Base-by-base conservation (phyloP, 306 rosid genomes). In the Quillaja saponaria region DNA sequence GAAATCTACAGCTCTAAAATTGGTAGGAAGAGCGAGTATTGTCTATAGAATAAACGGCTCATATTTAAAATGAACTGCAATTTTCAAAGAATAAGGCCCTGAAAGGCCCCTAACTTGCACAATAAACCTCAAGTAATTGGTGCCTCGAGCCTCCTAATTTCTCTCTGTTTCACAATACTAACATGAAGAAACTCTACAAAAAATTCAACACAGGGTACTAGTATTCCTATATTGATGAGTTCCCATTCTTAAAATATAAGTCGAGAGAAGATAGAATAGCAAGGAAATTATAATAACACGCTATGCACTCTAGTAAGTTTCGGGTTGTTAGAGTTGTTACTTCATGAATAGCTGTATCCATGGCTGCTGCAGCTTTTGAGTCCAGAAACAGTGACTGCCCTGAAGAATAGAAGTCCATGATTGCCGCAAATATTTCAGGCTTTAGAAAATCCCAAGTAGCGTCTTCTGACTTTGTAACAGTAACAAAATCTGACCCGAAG, bases 361-460 rank as follows among this genome's bases (percentile, higher is more conserved):
- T 86, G 25, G 96, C 81, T 4, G 94, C 90, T 0, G 89, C 87
- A 34, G 95, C 61, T 71, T 86, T 63, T n/a, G 86, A 71, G 77
- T 92, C 95, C 28, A 92, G 70, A 80, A 92, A 92, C 61, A 86
- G 84, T 10, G 96, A 83, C 70, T 92, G 82, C 42, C 87, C 94
- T 25, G 98, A 92, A 52, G 98, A 84, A 73, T 84, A 88, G 76
- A 88, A 92, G 44, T 92, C 98, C 98, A 92, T 88, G 64, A 92
- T 84, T 11, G 90, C 87, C 0, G 98, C 98, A 62, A 86, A 92
- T 55, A 92, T 78, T 69, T 92, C 94, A 34, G 98, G 98, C 81
- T 86, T 92, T 34, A 88, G 78, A 13, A 92, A 67, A 42, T 92
- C 94, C 98, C 98, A 88, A 3, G 95, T 57, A 64, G 75, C 61